These are phyloP conservation scores for Apiospora rasikravindrae DNA, from an alignment of 2,329 filamentous ascomycete genomes.

Conservation along the genomic window DNA sequence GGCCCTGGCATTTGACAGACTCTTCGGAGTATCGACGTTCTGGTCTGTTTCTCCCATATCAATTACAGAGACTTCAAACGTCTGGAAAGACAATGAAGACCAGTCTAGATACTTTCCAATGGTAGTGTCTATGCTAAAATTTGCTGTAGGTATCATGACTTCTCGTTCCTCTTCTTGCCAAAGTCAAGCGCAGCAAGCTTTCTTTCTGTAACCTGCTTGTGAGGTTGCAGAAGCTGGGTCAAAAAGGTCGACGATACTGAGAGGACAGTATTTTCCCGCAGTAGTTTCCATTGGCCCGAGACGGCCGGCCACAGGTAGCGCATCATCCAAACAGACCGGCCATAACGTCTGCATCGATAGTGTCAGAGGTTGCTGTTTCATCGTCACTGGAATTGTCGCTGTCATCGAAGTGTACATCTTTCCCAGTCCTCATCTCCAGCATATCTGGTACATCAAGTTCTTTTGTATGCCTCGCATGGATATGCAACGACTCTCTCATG, in stretches of 20 bases:
- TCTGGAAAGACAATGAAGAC: background rate
- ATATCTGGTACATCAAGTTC: background rate
- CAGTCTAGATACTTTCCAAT: background rate
- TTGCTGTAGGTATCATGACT: background rate
- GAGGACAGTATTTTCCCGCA: background rate
- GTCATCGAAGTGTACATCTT: background rate
- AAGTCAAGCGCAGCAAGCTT: background rate
- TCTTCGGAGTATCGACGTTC: background rate
- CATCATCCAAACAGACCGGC: background rate
- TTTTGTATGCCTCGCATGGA: background rate
- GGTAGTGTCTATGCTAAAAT: background rate
- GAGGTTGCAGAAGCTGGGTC: background rate
- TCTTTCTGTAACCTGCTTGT: background rate
- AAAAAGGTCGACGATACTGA: background rate
- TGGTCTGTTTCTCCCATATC: background rate
- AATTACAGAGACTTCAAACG: no score
- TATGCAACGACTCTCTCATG: background rate
- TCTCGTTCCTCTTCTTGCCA: background rate
- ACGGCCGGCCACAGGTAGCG: background rate
- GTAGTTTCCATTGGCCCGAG: background rate
- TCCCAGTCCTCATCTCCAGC: background rate
- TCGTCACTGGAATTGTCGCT: background rate
- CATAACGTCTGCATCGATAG: background rate
- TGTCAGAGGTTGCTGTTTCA: background rate
- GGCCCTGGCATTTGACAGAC: background rate